Evolutionary conservation across 164 flowering plant genomes (phyloP).

Genomic region (Chloranthus sessilifolius): DNA sequence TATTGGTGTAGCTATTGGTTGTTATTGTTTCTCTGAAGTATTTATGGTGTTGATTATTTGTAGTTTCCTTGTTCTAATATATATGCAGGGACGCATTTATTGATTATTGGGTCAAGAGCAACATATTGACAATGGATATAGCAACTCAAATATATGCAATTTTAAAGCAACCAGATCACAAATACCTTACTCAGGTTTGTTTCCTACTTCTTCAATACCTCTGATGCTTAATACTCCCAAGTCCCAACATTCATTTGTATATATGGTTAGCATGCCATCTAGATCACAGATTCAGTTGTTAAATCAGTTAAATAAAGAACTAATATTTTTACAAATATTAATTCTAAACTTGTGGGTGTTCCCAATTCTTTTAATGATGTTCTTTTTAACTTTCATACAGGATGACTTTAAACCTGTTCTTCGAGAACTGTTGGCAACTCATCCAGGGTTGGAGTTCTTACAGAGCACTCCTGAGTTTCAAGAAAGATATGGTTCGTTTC

Average conservation of each 20-base stretch:
- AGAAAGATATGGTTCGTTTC: conserved; percentile 87
- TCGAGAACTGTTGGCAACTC: conserved; percentile 88
- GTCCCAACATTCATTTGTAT: too few species aligned
- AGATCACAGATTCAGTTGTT: too few species aligned
- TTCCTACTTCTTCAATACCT: conserved; percentile 5
- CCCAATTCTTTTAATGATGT: background rate
- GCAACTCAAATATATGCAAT: conserved; percentile 71
- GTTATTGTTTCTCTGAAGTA: background rate
- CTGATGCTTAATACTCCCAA: too few species aligned
- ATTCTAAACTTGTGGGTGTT: background rate
- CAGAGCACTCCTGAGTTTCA: conserved; percentile 93
- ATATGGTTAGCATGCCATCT: too few species aligned
- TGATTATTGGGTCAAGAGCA: conserved; percentile 84
- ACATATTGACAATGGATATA: conserved; percentile 76
- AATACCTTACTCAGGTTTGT: conserved; percentile 79
- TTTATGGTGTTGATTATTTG: background rate
- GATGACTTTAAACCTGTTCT: conserved; percentile 90
- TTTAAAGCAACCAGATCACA: conserved; percentile 74
- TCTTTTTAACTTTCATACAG: conserved; percentile 30
- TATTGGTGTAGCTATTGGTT: conserved; percentile 1
- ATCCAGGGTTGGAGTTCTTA: conserved; percentile 93
- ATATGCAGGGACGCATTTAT: conserved; percentile 75
- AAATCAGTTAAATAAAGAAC: background rate
- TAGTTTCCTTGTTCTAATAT: conserved; percentile 2
- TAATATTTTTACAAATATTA: conserved; percentile 5